Base-by-base conservation (phyloP, 345 rosid genomes). In the Brassica rapa region DNA sequence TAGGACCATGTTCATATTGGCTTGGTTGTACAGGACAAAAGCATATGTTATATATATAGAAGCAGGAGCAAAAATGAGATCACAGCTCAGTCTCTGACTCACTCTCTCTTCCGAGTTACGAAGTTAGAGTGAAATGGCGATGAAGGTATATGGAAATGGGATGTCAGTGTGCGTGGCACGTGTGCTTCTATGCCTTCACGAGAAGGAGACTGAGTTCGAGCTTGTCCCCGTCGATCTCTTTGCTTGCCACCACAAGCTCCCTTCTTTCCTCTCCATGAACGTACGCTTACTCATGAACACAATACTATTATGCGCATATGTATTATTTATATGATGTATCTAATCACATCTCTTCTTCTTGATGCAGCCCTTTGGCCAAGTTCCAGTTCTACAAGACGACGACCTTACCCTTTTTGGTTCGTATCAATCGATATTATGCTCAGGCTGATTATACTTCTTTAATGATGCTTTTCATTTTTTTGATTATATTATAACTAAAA, bases 351-450 rank as follows among this genome's bases (percentile, higher is more conserved):
- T 41, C 5, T 61, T 46, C 49, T 30, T 4, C 3, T 39, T 4
- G 24, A 74, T 83, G 85, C 87, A 90, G 98, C 98, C 98, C 11
- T 93, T 93, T 16, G 98, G 98, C 32, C 88, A 71, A 70, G 78
- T 93, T 80, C 98, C 98, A 27, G 97, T 80, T 14, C 86, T 93
- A 16, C 93, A 93, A 86, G 98, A 93, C 60, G 92, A 77, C 6
- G 92, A 90, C 78, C 84, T 91, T 24, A 89, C 86, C n/a, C 73
- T 91, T 71, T 91, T 91, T 57, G 97, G 98, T 93, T 74, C 14
- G 35, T 49, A 16, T 43, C 11, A 51, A 30, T 19, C 21, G 21
- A 19, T 19, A 19, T 19, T 19, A 19, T 19, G 21, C 21, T 19
- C 21, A 19, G 21, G 21, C 21, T 19, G 21, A 19, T 19, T 19